Evolutionary conservation across 495 filamentous ascomycete species (phyloP), one percentile per base, ranked within the genome.

Genomic region (Neurospora sp.): DNA sequence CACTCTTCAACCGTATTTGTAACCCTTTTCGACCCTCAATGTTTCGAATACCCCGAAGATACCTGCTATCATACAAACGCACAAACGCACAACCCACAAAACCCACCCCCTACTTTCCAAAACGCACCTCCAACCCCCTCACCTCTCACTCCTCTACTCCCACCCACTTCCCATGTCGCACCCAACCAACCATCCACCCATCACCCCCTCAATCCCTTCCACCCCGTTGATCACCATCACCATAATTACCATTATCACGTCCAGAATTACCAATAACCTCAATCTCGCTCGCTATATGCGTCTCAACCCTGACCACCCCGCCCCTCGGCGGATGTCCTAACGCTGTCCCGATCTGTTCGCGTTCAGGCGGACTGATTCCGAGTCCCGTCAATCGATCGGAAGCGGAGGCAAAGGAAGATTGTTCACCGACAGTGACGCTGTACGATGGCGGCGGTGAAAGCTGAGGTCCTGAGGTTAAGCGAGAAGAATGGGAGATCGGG

Each of bases 231-330:
- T 16, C 37, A 10, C 12, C 9, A n/a, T 31, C 20, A 39, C 69
- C 12, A 8, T 48, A 5, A 4, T 39, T 31, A 3, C 35, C 59
- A 38, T 70, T 44, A 20, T 39, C 68, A 48, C n/a, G 31, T 31
- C 37, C 65, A 44, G 5, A 42, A 45, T 61, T 31, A 27, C 37
- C n/a, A n/a, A 39, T 72, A 9, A 65, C 53, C 27, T 65, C 53
- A 65, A 31, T 18, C 27, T 31, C 22, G 9, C 42, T 65, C 44
- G 70, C 70, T 18, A 76, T 76, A 12, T 53, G 44, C 44, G 74
- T 76, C 72, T 74, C 68, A 10, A 76, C 72, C 1, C 42, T 20
- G 4, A 76, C 74, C 61, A 72, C 72, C 20, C 65, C 61, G 27
- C 27, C 18, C 2, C 70, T 39, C 14, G 45, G 37, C 3, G 37